These are phyloP conservation scores for Aspergillus sp. DNA, from an alignment of 2,329 filamentous ascomycete genomes.

Conservation along the genomic window DNA sequence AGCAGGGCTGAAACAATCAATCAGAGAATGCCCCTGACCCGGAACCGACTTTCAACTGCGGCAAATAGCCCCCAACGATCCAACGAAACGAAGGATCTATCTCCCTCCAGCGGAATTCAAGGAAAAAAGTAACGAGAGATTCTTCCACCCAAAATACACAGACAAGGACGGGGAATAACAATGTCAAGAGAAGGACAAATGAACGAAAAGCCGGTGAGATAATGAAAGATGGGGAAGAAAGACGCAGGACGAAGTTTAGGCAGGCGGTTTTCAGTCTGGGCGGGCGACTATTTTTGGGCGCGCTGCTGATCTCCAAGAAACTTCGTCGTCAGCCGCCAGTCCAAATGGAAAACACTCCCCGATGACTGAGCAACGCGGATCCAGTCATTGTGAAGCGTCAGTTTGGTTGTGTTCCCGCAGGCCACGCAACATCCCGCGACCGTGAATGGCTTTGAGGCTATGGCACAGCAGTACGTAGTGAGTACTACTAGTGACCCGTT, in stretches of 20 bases:
- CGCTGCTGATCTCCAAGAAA: neutral
- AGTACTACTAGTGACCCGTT: no score
- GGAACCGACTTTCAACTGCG: neutral
- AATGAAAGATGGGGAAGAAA: neutral
- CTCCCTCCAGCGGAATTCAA: neutral
- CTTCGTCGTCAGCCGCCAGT: slow-evolving; percentile 1
- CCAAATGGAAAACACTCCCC: neutral
- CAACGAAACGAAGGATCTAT: neutral
- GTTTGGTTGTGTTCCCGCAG: neutral
- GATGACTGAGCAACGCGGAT: neutral
- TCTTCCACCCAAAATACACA: neutral
- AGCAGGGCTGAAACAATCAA: slow-evolving; percentile 4
- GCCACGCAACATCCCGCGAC: neutral
- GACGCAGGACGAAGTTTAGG: neutral
- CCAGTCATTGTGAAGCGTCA: neutral
- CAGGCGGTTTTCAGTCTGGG: slow-evolving; percentile 6
- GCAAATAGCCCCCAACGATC: neutral
- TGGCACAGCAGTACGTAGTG: no score
- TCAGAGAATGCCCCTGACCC: neutral
- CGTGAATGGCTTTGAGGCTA: neutral
- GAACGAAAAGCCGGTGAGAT: neutral
- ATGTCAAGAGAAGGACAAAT: neutral
- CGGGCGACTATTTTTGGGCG: slow-evolving; percentile 10
- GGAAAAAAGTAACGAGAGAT: neutral
- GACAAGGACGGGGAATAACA: neutral